Base-by-base conservation (phyloP, 2,329 filamentous ascomycete species). In the Phialophora macrospora region DNA sequence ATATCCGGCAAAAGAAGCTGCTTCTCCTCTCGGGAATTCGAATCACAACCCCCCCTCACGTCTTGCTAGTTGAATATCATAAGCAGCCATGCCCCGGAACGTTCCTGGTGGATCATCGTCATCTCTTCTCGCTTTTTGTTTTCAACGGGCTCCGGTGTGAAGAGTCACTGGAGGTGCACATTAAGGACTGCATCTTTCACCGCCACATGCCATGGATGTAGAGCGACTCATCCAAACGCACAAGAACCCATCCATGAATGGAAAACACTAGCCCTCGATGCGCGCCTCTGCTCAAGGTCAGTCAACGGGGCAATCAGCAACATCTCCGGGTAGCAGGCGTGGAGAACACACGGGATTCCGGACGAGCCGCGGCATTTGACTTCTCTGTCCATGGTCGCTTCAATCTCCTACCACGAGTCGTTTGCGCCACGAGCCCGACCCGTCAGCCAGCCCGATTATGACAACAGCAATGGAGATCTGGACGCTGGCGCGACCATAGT, bases 401-500 rank as follows among this genome's bases (percentile, higher is more conserved):
- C 38, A n/a, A 8, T 44, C 17, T 44, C 38, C 7, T 44, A 51
- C 24, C 48, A 28, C 48, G 48, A 20, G 24, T 22, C 24, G 20
- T 28, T 28, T 28, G 48, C 22, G 9, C 24, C 48, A 26, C 20
- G 20, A 51, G 48, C 48, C 12, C 48, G 20, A 24, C 20, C 22
- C 20, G 22, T 7, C 48, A 26, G 48, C 24, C 48, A 26, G 20
- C 44, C 5, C 62, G 54, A 28, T 32, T 48, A 44, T n/a, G 17
- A 17, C 28, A 44, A 38, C 17, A 26, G 22, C 30, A 55, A 20
- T 12, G 51, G 41, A 11, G 58, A 49, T 24, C 54, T 48, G 41
- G 59, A 20, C 8, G 6, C 34, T 17, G 38, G 41, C 20, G 22
- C 55, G 32, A 62, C 48, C 12, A 28, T 54, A 9, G 51, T 58